Conservation (phyloP, 228 moss, liverwort and hornwort species). For the Sphagnum magellanicum region DNA sequence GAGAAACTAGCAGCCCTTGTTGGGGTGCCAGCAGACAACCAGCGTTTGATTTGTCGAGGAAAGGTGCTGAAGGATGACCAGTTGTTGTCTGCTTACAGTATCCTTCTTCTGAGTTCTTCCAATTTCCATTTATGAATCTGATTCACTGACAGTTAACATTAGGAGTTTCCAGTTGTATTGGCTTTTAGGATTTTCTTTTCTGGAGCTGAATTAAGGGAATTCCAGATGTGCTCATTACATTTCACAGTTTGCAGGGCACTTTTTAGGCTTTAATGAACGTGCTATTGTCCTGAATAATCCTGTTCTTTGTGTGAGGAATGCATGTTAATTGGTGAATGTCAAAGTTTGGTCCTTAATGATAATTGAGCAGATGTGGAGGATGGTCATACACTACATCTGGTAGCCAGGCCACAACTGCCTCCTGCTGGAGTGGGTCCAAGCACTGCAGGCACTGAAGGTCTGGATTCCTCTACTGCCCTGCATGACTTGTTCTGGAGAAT, state of each 20-base stretch:
- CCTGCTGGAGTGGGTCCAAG: conserved; percentile 48
- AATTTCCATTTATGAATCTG: too few species aligned
- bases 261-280: too few species aligned
- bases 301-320: too few species aligned
- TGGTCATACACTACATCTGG: conserved; percentile 93
- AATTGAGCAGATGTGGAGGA: conserved; percentile 81
- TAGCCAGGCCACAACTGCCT: conserved; percentile 82
- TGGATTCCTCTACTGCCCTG: neutral
- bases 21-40: conserved; percentile 84
- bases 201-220: too few species aligned
- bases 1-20: conserved; percentile 77
- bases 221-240: too few species aligned
- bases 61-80: conserved; percentile 97
- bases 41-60: conserved; percentile 90
- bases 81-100: conserved; percentile 86
- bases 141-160: too few species aligned
- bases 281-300: too few species aligned
- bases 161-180: too few species aligned
- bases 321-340: too few species aligned
- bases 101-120: conserved; percentile 22
- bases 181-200: too few species aligned
- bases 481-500: too few species aligned
- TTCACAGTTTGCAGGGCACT: too few species aligned
- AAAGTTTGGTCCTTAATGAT: neutral
- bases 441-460: conserved; percentile 34